These are phyloP conservation scores for Knufia petricola DNA, from an alignment of 2,329 filamentous ascomycete species.

Conservation along the genomic window DNA sequence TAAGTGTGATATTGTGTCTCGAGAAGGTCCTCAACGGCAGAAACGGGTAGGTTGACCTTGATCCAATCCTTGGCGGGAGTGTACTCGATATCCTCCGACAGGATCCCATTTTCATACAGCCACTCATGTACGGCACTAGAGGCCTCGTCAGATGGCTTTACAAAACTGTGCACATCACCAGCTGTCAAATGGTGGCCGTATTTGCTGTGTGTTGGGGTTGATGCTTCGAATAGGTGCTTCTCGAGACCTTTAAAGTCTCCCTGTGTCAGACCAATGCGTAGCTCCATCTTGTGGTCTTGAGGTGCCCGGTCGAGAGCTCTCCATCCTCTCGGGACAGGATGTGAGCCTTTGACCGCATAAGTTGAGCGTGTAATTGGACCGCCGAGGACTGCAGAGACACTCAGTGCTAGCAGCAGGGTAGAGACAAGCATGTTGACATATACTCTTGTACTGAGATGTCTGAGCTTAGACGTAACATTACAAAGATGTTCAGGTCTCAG, in stretches of 20 bases:
- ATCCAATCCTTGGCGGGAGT: slow-evolving; percentile 9
- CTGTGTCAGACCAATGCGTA: slow-evolving; percentile 46
- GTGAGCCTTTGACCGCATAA: slow-evolving; percentile 47
- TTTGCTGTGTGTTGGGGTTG: not conserved
- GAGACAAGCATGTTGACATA: not conserved
- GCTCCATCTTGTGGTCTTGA: slow-evolving; percentile 38
- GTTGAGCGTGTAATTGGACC: slow-evolving; percentile 27
- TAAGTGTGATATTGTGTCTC: slow-evolving; percentile 10
- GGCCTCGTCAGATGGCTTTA: slow-evolving; percentile 9
- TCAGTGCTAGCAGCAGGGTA: slow-evolving; percentile 1
- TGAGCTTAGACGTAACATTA: not conserved
- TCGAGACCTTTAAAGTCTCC: slow-evolving; percentile 15
- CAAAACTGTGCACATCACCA: slow-evolving; percentile 8
- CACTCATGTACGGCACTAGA: slow-evolving; percentile 8
- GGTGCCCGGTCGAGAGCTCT: slow-evolving; percentile 37
- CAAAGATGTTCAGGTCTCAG: not conserved
- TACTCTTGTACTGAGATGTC: not conserved
- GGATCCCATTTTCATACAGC: slow-evolving; percentile 8
- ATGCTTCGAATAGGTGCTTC: slow-evolving; percentile 4
- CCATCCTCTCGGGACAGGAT: slow-evolving; percentile 44
- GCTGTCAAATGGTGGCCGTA: slow-evolving; percentile 10
- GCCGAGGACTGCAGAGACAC: not conserved
- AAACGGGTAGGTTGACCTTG: slow-evolving; percentile 7
- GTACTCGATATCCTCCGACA: slow-evolving; percentile 5
- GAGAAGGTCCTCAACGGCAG: slow-evolving; percentile 8